A percentile compares a stretch with the other conserved stretches of the same genome.
Conservation (phyloP, 2,329 filamentous ascomycete genomes). For the Fusarium verrucosum region DNA sequence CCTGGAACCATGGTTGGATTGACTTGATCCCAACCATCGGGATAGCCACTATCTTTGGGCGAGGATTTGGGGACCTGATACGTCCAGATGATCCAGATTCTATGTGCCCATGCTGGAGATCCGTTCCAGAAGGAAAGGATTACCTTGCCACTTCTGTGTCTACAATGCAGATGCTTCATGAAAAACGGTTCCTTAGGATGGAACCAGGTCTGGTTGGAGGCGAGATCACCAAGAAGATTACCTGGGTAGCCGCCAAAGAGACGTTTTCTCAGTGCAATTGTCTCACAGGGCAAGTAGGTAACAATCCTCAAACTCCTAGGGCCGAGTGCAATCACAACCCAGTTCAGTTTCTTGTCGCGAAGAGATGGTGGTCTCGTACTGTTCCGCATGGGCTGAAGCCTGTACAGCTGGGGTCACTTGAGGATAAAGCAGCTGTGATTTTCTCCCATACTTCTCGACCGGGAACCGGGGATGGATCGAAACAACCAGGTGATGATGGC, state of each 20-base stretch:
- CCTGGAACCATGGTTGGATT: constrained; percentile 6
- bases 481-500: background rate
- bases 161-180: constrained; percentile 10
- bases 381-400: background rate
- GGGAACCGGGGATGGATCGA: background rate
- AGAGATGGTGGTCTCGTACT: constrained; percentile 7
- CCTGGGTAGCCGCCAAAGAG: background rate
- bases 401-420: background rate
- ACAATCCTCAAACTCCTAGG: background rate
- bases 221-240: constrained; percentile 6
- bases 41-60: constrained; percentile 5
- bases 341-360: constrained; percentile 16
- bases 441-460: background rate
- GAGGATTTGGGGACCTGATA: constrained; percentile 8
- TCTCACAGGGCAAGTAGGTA: background rate
- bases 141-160: constrained; percentile 7
- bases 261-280: background rate
- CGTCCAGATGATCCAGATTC: background rate
- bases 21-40: constrained; percentile 7
- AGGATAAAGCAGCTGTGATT: background rate
- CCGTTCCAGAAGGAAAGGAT: background rate
- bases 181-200: constrained; percentile 3
- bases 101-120: background rate
- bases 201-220: background rate
- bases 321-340: background rate